phyloP scores from a whole-genome alignment of 176 grass and related monocot genomes.

The Oryza brachyantha region DNA sequence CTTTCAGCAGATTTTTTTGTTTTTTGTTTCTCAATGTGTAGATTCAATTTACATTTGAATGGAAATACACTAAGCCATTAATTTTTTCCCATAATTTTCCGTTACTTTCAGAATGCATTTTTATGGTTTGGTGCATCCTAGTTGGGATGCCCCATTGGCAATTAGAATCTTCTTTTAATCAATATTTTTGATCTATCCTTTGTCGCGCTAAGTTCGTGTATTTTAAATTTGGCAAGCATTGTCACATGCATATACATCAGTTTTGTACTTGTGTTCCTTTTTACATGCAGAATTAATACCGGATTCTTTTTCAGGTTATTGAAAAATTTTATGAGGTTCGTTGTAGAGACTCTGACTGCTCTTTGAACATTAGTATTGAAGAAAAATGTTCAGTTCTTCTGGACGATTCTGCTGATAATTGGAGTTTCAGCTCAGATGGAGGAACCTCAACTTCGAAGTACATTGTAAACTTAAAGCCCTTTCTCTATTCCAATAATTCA shows the following conservation, averaged over 20 bases:
- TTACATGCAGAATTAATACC: constrained; percentile 16
- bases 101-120: neutral
- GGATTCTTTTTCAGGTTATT: constrained; percentile 64
- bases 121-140: neutral
- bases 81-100: neutral
- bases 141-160: neutral
- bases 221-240: neutral
- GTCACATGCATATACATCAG: neutral
- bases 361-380: constrained; percentile 47
- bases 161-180: neutral
- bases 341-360: constrained; percentile 49
- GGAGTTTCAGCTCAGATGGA: constrained; percentile 73
- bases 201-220: too few relatives aligned
- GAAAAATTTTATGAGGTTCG: constrained; percentile 81
- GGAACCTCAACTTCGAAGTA: constrained; percentile 89
- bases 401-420: constrained; percentile 67
- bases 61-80: neutral
- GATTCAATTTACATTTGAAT: neutral
- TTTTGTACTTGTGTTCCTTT: neutral
- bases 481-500: constrained; percentile 30
- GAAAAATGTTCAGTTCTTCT: constrained; percentile 74
- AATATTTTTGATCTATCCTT: neutral
- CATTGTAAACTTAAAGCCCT: constrained; percentile 85
- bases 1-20: neutral
- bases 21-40: neutral